Evolutionary conservation across 495 filamentous ascomycete species (phyloP), one percentile per base, ranked within the genome.

Genomic region (Articulospora tetracladia): DNA sequence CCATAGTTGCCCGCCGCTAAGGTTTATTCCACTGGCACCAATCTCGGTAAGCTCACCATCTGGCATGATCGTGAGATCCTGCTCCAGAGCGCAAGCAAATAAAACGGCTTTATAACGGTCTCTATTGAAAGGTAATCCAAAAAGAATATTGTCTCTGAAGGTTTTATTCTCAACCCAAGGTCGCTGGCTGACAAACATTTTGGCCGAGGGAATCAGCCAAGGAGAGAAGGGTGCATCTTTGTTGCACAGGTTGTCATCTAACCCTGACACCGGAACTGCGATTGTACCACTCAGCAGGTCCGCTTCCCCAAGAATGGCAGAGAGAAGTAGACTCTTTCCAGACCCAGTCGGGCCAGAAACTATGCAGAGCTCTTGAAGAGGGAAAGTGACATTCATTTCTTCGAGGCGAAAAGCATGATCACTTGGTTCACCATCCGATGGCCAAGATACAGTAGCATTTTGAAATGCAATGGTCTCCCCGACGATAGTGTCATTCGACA

Each of bases 1-100:
- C 69, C 86, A 86, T 48, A 82, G 81, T 64, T 91, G 88, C 0
- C 88, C 88, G 47, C 88, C 88, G 11, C 82, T 86, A 2, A 91
- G 75, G 47, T 80, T 85, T n/a, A 88, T 81, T 0, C 88, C 88
- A 55, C 84, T 83, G 53, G 86, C 83, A 0, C 88, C 88, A 51
- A 91, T 79, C 61, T 86, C 83, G 0, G 87, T 87, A 32, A 81
- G 67, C 61, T 91, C 88, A 32, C 87, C 85, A 58, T 86, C 79
- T 24, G 79, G 78, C 47, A 90, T 81, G 15, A 80, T 77, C 2
- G 77, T 75, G 0, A 91, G 73, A 70, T 91, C 88, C 8, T 80
- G 77, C 30, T 79, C 73, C 11, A 91, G 69, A 8, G 82, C 85
- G 66, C 86, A 90, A 12, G 84, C 85, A 32, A 82, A 74, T 0